Conservation (phyloP, 768 basidiomycete genomes). For the Tricholoma flavovirens region DNA sequence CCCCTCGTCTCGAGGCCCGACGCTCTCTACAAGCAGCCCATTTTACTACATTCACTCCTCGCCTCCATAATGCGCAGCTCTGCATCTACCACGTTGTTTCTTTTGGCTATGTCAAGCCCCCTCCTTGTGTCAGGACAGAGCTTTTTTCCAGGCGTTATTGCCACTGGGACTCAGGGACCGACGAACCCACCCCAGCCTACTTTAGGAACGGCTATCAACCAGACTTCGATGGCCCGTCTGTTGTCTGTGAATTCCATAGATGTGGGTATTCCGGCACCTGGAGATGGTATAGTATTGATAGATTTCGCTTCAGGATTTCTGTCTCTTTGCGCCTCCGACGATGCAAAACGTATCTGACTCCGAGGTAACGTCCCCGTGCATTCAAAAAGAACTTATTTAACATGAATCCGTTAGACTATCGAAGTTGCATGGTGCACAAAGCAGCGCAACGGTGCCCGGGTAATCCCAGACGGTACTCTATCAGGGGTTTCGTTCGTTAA, state of each 20-base stretch:
- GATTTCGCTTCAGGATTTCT: conserved; percentile 29
- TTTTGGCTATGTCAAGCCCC: conserved; percentile 5
- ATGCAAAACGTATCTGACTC: conserved; percentile 29
- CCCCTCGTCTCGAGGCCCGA: neutral
- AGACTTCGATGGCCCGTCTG: conserved; percentile 34
- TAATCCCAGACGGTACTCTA: conserved; percentile 40
- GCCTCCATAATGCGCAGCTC: conserved; percentile 9
- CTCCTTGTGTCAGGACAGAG: conserved; percentile 11
- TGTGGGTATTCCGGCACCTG: conserved; percentile 14
- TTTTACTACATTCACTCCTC: neutral
- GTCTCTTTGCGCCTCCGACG: conserved; percentile 36
- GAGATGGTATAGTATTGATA: neutral
- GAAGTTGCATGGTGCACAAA: conserved; percentile 44
- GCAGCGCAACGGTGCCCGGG: conserved; percentile 37
- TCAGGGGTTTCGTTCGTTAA: conserved; percentile 37
- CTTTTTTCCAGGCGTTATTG: conserved; percentile 32
- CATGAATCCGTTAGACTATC: conserved; percentile 22
- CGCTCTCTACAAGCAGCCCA: neutral
- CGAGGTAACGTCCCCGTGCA: conserved; percentile 24
- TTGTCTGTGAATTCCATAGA: conserved; percentile 36
- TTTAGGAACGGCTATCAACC: conserved; percentile 34
- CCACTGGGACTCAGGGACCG: conserved; percentile 34
- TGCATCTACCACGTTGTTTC: conserved; percentile 3
- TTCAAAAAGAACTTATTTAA: neutral
- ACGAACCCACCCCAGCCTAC: conserved; percentile 38